phyloP scores from a whole-genome alignment of 352 stramenopile genomes.

The Phytophthora tentaculata region DNA sequence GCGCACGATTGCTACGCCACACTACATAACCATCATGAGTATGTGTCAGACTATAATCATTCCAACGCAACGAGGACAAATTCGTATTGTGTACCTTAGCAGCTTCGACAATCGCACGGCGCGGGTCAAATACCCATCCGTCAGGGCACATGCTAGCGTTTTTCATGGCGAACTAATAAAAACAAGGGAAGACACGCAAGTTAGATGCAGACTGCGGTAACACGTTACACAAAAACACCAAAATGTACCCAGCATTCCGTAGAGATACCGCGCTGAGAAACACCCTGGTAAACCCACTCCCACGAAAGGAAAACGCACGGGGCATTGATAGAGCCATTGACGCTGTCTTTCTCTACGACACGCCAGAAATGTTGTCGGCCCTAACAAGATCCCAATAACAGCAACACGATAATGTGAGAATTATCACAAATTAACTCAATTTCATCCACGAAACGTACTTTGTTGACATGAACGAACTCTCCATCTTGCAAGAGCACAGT shows the following conservation, averaged over 20 bases:
- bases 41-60: constrained; percentile 8
- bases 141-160: constrained; percentile 69
- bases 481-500: constrained; percentile 77
- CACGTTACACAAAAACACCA: neutral
- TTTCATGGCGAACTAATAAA: constrained; percentile 79
- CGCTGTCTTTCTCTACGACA: constrained; percentile 58
- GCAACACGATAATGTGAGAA: constrained; percentile 1
- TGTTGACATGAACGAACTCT: constrained; percentile 89
- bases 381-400: constrained; percentile 29
- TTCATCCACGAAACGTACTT: too few relatives aligned
- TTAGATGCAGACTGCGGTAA: constrained; percentile 6
- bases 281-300: constrained; percentile 88
- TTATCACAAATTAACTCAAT: too few relatives aligned
- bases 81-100: constrained; percentile 52
- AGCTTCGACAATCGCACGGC: constrained; percentile 77
- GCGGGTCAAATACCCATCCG: constrained; percentile 74
- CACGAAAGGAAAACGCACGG: constrained; percentile 83
- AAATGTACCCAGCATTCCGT: constrained; percentile 80
- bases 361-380: constrained; percentile 87
- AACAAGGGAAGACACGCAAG: constrained; percentile 2
- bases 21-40: constrained; percentile 28
- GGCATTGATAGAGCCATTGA: constrained; percentile 44
- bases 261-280: constrained; percentile 80
- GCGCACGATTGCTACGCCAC: constrained; percentile 70
- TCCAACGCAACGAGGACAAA: constrained; percentile 5